Evolutionary conservation across 75 land plant species (phyloP).

Genomic region (Picea glauca): DNA sequence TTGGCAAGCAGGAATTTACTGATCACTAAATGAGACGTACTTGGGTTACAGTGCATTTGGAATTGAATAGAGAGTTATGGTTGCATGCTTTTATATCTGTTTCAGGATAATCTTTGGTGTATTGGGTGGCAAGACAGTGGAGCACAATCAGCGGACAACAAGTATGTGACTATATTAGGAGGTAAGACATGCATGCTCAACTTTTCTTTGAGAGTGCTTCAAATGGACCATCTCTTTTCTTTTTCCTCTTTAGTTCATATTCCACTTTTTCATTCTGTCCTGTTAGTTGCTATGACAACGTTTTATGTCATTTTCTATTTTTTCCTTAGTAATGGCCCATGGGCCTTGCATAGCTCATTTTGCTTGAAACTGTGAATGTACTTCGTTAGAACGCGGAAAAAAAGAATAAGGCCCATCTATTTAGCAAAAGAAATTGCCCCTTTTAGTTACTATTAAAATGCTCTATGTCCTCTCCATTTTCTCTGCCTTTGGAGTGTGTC

Average conservation of each 20-base stretch:
- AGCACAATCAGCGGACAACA: conserved; percentile 35
- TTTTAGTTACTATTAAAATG: too few relatives aligned
- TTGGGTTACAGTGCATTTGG: too few relatives aligned
- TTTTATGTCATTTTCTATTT: background rate
- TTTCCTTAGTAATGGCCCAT: background rate
- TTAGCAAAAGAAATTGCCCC: too few relatives aligned
- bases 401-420: too few relatives aligned
- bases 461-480: too few relatives aligned
- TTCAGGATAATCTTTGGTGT: conserved; percentile 41
- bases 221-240: background rate
- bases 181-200: conserved; percentile 13
- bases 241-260: background rate
- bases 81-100: background rate
- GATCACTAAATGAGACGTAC: too few relatives aligned
- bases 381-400: too few relatives aligned
- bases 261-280: background rate
- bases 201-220: background rate
- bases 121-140: conserved; percentile 61
- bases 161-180: conserved; percentile 43
- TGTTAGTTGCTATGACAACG: background rate
- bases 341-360: background rate
- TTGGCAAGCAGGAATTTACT: too few relatives aligned
- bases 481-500: too few relatives aligned
- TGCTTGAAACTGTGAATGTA: background rate
- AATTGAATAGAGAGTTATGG: background rate